Percentiles rank a stretch among this genome's conserved stretches.
Evolutionary conservation across 2,329 filamentous ascomycete species (phyloP).

Genomic region (Sporothrix brasiliensis): DNA sequence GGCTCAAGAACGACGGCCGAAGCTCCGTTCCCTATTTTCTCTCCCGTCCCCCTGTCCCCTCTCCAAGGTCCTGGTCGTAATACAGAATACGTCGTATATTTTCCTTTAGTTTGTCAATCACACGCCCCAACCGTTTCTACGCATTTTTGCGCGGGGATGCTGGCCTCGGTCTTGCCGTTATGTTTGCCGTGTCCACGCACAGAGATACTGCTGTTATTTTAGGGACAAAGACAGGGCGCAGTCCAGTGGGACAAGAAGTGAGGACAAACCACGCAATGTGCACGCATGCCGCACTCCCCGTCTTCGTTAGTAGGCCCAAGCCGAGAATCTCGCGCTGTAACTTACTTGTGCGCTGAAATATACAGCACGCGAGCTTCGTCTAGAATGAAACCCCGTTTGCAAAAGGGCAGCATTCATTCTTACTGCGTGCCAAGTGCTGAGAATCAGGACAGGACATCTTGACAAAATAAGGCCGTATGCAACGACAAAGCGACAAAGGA

Average conservation of each 20-base stretch:
- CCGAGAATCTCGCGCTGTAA: background rate
- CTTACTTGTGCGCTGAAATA: too few species aligned
- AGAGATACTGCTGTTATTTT: conserved; percentile 29
- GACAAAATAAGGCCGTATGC: background rate
- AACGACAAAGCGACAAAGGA: background rate
- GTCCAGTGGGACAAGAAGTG: conserved; percentile 8
- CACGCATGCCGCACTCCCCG: too few species aligned
- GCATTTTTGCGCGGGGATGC: background rate
- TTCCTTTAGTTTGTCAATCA: conserved; percentile 11
- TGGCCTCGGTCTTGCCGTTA: background rate
- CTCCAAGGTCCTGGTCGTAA: too few species aligned
- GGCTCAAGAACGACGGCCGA: conserved; percentile 29
- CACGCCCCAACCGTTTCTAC: background rate
- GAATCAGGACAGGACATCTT: background rate
- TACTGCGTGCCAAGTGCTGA: conserved; percentile 1
- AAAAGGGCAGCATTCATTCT: background rate
- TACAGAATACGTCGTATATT: too few species aligned
- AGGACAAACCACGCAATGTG: background rate
- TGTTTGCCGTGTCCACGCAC: background rate
- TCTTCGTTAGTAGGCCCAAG: background rate
- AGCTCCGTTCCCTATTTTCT: background rate
- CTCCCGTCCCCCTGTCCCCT: background rate
- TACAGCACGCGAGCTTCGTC: too few species aligned
- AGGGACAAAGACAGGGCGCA: conserved; percentile 33
- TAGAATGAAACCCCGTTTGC: background rate